Base-by-base conservation (phyloP, 1,139 yeast species). In the Lodderomyces beijingensis region DNA sequence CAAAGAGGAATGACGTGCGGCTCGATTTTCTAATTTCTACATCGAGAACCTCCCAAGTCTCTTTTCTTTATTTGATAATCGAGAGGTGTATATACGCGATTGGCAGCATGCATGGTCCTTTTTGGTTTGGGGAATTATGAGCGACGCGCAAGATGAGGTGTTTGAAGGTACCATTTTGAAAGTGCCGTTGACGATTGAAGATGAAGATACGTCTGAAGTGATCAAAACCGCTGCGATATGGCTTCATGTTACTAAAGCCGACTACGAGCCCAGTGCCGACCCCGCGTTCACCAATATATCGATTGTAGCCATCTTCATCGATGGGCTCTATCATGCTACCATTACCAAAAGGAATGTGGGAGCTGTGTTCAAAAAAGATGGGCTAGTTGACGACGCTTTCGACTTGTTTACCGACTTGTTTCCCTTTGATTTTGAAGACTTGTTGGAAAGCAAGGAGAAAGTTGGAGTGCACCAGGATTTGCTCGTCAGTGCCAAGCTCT, bases 201-300 rank as follows among this genome's bases (percentile, higher is more conserved):
- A 42, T 30, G 35, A 37, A 27, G 18, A 27, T 13, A 25, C 35
- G 6, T 18, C 31, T 6, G 25, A 29, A 26, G 21, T 25, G 13
- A 34, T 45, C 5, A 31, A 32, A 15, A 23, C 20, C n/a, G 25
- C 38, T 9, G 23, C 18, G 13, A 27, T 45, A 19, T 45, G 44
- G 42, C 11, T 40, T 19, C 46, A 43, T 25, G 35, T 43, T 2
- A 33, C 38, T 8, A 32, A 25, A 27, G 45, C 44, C 2, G 40
- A 36, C 13, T 30, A 32, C n/a, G 19, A 25, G 21, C 37, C 41
- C 3, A 41, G 41, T 27, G 30, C 25, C 14, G 44, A 40, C 28
- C 46, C 47, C 2, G 25, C 32, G n/a, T 42, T 42, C 21, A 36
- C 30, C 1, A 41, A 42, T 33, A 35, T 42, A 7, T 38, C 43